Evolutionary conservation across 352 stramenopile species (phyloP).

Genomic region (Porosira glacialis): DNA sequence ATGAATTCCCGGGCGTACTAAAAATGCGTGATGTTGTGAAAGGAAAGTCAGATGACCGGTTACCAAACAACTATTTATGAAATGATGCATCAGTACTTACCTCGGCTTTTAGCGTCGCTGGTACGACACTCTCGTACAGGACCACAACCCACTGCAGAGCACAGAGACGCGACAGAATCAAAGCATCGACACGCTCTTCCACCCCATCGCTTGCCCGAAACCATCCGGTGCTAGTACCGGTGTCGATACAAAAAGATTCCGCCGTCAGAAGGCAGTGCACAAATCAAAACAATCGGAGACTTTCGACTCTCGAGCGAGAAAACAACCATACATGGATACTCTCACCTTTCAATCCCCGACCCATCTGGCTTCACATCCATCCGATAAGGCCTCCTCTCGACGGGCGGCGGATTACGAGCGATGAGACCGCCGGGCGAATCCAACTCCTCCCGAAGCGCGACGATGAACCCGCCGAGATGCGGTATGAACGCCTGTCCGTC

Average conservation of each 20-base stretch:
- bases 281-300: too few species aligned
- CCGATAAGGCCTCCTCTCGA: slow-evolving; percentile 73
- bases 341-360: slow-evolving; percentile 78
- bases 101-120: slow-evolving; percentile 74
- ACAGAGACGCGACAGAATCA: slow-evolving; percentile 79
- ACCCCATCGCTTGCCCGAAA: slow-evolving; percentile 69
- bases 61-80: slow-evolving; percentile 75
- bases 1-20: too few species aligned
- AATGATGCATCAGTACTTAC: too few species aligned
- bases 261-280: too few species aligned
- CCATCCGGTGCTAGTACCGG: slow-evolving; percentile 76
- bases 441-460: slow-evolving; percentile 76
- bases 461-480: slow-evolving; percentile 78
- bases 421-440: slow-evolving; percentile 73
- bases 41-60: slow-evolving; percentile 70
- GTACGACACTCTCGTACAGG: slow-evolving; percentile 78
- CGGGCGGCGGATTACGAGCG: slow-evolving; percentile 63
- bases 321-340: too few species aligned
- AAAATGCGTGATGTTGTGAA: slow-evolving; percentile 70
- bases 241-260: too few species aligned
- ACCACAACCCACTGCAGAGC: slow-evolving; percentile 79
- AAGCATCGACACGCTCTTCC: slow-evolving; percentile 63
- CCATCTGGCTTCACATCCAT: slow-evolving; percentile 79
- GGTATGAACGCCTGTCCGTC: slow-evolving; percentile 74
- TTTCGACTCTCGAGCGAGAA: too few species aligned